phyloP scores from a whole-genome alignment of 257 asterid genomes.

The Plantago major region DNA sequence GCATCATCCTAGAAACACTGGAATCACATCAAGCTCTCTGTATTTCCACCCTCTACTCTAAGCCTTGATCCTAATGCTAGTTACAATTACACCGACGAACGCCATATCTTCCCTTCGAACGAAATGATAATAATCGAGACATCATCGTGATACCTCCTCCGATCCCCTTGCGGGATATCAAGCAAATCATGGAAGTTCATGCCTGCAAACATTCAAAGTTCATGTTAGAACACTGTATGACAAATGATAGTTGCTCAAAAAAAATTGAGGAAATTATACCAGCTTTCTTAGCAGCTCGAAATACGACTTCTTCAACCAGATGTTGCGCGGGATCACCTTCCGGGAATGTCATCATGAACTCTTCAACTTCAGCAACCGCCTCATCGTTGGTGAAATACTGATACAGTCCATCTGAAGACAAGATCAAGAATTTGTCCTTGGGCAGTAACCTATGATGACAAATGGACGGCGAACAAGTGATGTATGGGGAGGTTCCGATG shows the following conservation, averaged over 20 bases:
- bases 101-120: constrained; percentile 94
- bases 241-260: neutral
- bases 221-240: neutral
- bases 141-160: constrained; percentile 84
- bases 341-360: constrained; percentile 71
- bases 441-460: constrained; percentile 71
- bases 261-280: constrained; percentile 35
- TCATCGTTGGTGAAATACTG: constrained; percentile 92
- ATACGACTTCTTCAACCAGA: constrained; percentile 84
- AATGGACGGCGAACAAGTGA: constrained; percentile 67
- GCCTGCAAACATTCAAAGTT: constrained; percentile 37
- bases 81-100: constrained; percentile 51
- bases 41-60: constrained; percentile 14
- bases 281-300: constrained; percentile 96
- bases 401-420: constrained; percentile 93
- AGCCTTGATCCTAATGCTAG: constrained; percentile 16
- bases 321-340: constrained; percentile 99
- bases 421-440: constrained; percentile 75
- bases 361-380: constrained; percentile 82
- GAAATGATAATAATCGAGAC: constrained; percentile 86
- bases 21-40: constrained; percentile 17
- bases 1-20: neutral
- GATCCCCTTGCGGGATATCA: constrained; percentile 89
- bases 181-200: constrained; percentile 79
- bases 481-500: constrained; percentile 70